Evolutionary conservation across 352 stramenopile species (phyloP).

Genomic region (Globisporangium takayamanum): DNA sequence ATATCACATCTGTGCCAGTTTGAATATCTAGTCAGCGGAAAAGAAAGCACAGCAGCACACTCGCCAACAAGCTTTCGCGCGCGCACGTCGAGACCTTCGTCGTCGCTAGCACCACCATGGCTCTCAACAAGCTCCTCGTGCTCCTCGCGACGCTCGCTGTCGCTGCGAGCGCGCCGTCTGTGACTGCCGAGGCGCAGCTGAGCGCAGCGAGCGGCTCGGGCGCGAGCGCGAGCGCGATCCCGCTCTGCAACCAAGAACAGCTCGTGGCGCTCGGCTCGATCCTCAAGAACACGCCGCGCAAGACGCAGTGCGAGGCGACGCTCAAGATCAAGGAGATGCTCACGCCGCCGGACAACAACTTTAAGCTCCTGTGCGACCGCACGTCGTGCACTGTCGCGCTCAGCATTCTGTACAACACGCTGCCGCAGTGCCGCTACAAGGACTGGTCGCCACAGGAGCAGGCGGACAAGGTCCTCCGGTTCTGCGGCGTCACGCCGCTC

Average conservation of each 20-base stretch:
- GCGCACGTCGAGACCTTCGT: not conserved
- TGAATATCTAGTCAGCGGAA: no score
- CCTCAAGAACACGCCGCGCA: slow-evolving; percentile 45
- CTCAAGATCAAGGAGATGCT: slow-evolving; percentile 49
- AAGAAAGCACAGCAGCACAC: no score
- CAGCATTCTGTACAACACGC: slow-evolving; percentile 45
- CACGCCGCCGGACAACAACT: slow-evolving; percentile 20
- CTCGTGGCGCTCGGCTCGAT: slow-evolving; percentile 27
- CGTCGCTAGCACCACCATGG: slow-evolving; percentile 1
- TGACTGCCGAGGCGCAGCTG: slow-evolving; percentile 13
- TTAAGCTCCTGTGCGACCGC: slow-evolving; percentile 34
- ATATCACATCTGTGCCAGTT: no score
- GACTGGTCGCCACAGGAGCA: slow-evolving; percentile 42
- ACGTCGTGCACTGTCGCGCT: slow-evolving; percentile 43
- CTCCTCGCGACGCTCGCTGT: slow-evolving; percentile 6
- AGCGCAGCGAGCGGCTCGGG: slow-evolving; percentile 21
- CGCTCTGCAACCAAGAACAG: slow-evolving; percentile 35
- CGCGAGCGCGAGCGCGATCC: slow-evolving; percentile 29
- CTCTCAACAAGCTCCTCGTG: slow-evolving; percentile 14
- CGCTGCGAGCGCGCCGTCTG: slow-evolving; percentile 9
- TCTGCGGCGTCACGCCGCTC: slow-evolving; percentile 39
- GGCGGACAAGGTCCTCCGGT: slow-evolving; percentile 32
- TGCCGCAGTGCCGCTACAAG: slow-evolving; percentile 57
- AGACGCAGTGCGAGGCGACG: slow-evolving; percentile 38
- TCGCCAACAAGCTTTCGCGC: not conserved